phyloP scores from a whole-genome alignment of 805 yeast genomes.

The Candida pseudoglaebosa region DNA sequence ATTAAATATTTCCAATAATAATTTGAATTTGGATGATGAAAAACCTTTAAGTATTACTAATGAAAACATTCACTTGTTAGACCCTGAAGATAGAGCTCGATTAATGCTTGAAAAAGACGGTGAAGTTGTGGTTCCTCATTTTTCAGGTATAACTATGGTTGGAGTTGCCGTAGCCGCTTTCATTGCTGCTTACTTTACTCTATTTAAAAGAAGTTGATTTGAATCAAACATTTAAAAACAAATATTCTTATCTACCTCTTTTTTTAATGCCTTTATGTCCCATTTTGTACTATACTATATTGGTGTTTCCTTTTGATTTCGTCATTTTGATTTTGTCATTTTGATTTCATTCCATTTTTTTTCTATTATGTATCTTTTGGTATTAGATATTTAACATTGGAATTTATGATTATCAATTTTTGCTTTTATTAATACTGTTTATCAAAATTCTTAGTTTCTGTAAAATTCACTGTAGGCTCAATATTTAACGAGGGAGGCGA shows the following conservation, averaged over 20 bases:
- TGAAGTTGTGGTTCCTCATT: conserved; percentile 10
- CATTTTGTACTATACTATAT: neutral
- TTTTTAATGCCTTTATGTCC: neutral
- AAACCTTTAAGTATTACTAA: conserved; percentile 16
- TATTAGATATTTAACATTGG: too few species aligned
- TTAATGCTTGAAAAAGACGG: conserved; percentile 20
- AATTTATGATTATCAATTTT: too few species aligned
- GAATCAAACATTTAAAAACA: too few species aligned
- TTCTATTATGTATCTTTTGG: too few species aligned
- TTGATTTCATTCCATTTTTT: too few species aligned
- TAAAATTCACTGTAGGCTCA: too few species aligned
- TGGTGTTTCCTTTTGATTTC: neutral
- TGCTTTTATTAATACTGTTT: too few species aligned
- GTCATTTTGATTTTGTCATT: conserved; percentile 1
- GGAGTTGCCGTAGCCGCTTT: conserved; percentile 32
- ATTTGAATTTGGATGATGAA: conserved; percentile 10
- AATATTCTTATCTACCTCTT: neutral
- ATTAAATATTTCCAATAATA: conserved; percentile 10
- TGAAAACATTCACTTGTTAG: conserved; percentile 40
- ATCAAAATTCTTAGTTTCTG: too few species aligned
- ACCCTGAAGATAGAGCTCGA: conserved; percentile 67
- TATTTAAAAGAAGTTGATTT: conserved; percentile 12
- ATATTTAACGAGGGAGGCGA: too few species aligned
- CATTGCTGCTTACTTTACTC: conserved; percentile 24
- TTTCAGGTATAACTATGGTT: conserved; percentile 16